These are phyloP conservation scores for Coelastrella sp. DNA, from an alignment of 139 green algal species.

Conservation along the genomic window DNA sequence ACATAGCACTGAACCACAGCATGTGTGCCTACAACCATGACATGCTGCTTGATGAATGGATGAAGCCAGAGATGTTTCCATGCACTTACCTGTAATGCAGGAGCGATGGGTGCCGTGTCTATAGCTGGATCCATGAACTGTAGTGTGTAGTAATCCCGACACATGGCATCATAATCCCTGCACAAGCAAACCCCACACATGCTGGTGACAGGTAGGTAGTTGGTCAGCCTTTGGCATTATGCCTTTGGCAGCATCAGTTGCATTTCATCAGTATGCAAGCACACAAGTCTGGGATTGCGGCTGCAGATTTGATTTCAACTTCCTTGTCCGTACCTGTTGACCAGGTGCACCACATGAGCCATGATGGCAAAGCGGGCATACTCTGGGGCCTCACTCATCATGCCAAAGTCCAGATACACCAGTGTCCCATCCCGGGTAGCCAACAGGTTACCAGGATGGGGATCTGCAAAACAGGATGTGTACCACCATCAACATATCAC, in stretches of 20 bases:
- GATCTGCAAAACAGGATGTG: too few species aligned
- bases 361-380: constrained; percentile 93
- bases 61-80: background rate
- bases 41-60: too few species aligned
- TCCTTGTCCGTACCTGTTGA: constrained; percentile 81
- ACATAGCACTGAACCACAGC: background rate
- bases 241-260: background rate
- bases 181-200: background rate
- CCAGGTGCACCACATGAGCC: constrained; percentile 95
- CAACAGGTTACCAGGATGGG: constrained; percentile 85
- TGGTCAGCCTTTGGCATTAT: too few species aligned
- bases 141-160: constrained; percentile 93
- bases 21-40: too few species aligned
- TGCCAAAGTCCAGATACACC: constrained; percentile 88
- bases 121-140: constrained; percentile 89
- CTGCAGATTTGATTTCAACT: too few species aligned
- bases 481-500: too few species aligned
- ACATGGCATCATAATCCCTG: constrained; percentile 89
- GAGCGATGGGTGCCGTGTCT: constrained; percentile 96
- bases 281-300: too few species aligned
- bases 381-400: constrained; percentile 94
- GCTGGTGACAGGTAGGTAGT: too few species aligned
- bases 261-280: too few species aligned
- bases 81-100: constrained; percentile 74
- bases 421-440: constrained; percentile 87